Evolutionary conservation across 2,329 filamentous ascomycete species (phyloP).

Genomic region (Diaporthe capsici): DNA sequence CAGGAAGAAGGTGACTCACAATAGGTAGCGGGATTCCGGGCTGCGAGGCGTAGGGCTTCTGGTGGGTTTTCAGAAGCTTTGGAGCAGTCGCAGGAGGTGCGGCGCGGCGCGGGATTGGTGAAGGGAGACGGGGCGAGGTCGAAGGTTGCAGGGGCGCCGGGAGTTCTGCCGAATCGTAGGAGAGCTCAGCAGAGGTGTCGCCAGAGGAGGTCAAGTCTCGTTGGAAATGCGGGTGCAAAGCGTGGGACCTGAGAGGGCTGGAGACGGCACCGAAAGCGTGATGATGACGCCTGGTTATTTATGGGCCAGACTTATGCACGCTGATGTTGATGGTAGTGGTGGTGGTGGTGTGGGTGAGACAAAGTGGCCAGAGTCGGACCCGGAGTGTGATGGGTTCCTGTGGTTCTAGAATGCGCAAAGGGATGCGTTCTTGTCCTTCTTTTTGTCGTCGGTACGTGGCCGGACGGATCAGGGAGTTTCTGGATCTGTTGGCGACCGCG

Average conservation of each 20-base stretch:
- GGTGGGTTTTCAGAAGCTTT: conserved; percentile 24
- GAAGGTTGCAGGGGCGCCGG: conserved; percentile 46
- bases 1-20: conserved; percentile 48
- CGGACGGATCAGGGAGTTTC: conserved; percentile 24
- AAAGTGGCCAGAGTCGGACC: conserved; percentile 5
- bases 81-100: conserved; percentile 39
- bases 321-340: conserved; percentile 31
- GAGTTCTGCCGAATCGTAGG: conserved; percentile 46
- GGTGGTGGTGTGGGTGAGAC: conserved; percentile 29
- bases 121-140: conserved; percentile 42
- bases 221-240: conserved; percentile 40
- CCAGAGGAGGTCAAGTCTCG: conserved; percentile 42
- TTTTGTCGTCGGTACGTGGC: conserved; percentile 20
- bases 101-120: conserved; percentile 46
- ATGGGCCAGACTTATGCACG: conserved; percentile 43
- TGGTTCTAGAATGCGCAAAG: conserved; percentile 39
- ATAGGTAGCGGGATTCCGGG: conserved; percentile 35
- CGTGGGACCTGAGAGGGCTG: conserved; percentile 43
- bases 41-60: conserved; percentile 42
- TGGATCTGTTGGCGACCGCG: conserved; percentile 30
- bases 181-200: conserved; percentile 43
- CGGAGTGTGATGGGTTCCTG: conserved; percentile 19
- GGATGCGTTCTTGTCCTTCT: conserved; percentile 25
- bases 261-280: conserved; percentile 47
- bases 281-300: conserved; percentile 42